These are phyloP conservation scores for Colletotrichum salicis DNA, from an alignment of 2,329 filamentous ascomycete genomes.

Conservation along the genomic window DNA sequence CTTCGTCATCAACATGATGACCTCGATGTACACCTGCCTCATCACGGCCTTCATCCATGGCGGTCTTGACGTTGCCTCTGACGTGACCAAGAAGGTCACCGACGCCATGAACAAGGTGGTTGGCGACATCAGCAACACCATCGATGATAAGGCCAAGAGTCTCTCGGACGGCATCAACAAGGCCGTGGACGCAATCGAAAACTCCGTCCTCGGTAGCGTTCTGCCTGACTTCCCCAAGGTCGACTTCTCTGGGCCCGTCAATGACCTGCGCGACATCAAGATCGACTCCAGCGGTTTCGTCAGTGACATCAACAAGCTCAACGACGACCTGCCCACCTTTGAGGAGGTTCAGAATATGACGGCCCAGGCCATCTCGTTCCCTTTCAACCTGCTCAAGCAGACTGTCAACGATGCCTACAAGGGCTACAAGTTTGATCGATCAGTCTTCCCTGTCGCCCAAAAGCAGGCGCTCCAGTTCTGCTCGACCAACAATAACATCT, in stretches of 20 bases:
- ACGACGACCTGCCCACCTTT: slow-evolving; percentile 84
- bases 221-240: slow-evolving; percentile 60
- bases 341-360: slow-evolving; percentile 85
- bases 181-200: slow-evolving; percentile 56
- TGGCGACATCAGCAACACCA: slow-evolving; percentile 64
- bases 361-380: slow-evolving; percentile 76
- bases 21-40: slow-evolving; percentile 89
- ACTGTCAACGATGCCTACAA: slow-evolving; percentile 78
- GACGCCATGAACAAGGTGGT: slow-evolving; percentile 61
- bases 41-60: slow-evolving; percentile 85
- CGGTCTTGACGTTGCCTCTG: slow-evolving; percentile 74
- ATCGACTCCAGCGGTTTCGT: slow-evolving; percentile 75
- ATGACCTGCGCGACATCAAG: slow-evolving; percentile 75
- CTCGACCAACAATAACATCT: slow-evolving; percentile 83
- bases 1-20: slow-evolving; percentile 92
- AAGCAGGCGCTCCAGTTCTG: slow-evolving; percentile 90
- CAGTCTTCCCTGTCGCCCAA: slow-evolving; percentile 82
- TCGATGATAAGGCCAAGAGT: slow-evolving; percentile 67
- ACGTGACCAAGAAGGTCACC: slow-evolving; percentile 64
- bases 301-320: slow-evolving; percentile 75
- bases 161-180: slow-evolving; percentile 60
- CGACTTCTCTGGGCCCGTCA: slow-evolving; percentile 73
- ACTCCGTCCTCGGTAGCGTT: slow-evolving; percentile 61
- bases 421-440: slow-evolving; percentile 80
- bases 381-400: slow-evolving; percentile 82